Conservation (phyloP, 2,329 filamentous ascomycete species). For the Colletotrichum sp. region DNA sequence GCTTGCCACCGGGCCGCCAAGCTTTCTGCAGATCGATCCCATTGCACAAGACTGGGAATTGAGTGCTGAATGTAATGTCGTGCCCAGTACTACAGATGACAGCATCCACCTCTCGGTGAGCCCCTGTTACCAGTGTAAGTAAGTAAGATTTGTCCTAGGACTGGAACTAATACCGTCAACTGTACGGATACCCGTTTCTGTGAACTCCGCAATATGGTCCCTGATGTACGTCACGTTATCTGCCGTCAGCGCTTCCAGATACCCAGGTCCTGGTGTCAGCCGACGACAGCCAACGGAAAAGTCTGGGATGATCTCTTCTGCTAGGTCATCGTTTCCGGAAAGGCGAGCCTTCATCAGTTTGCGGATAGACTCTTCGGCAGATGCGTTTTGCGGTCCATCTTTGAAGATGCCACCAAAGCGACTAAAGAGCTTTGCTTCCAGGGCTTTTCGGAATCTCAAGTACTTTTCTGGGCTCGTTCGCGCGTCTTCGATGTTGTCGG, state of each 20-base stretch:
- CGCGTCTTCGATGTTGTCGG: background rate
- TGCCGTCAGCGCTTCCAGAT: background rate
- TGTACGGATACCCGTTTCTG: background rate
- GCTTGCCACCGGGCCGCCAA: background rate
- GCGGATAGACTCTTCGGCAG: background rate
- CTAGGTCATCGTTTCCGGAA: background rate
- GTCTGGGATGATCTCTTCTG: background rate
- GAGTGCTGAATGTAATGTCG: background rate
- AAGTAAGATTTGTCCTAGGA: too few relatives aligned
- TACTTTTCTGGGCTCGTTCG: background rate
- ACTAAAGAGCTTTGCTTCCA: background rate
- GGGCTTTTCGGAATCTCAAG: background rate
- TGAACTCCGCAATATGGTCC: background rate
- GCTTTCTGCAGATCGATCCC: background rate
- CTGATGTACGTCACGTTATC: background rate
- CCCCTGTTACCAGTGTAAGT: accelerated
- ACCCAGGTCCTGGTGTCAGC: background rate
- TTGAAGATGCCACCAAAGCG: background rate
- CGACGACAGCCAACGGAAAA: background rate
- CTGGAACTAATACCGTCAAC: too few relatives aligned
- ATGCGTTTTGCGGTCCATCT: background rate
- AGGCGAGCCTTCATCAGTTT: background rate
- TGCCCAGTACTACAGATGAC: background rate
- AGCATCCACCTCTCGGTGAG: background rate
- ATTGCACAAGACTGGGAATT: background rate